phyloP scores from a whole-genome alignment of 148 eudicot genomes.

The Chenopodium formosanum region DNA sequence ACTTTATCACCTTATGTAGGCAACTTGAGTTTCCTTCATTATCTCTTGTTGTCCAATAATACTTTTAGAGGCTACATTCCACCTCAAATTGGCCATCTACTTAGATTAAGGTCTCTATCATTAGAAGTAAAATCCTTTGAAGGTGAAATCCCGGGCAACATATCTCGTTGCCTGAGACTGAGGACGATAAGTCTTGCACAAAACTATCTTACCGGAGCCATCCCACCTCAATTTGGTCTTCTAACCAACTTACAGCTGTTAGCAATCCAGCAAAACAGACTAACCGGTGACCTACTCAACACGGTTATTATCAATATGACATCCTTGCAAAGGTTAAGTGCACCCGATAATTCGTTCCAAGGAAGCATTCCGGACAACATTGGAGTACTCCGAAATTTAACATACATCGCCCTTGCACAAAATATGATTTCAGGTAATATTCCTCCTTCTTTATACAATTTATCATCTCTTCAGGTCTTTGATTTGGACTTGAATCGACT shows the following conservation, averaged over 20 bases:
- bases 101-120: background rate
- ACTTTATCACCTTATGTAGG: conserved; percentile 15
- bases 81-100: background rate
- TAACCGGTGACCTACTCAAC: background rate
- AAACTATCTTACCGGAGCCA: background rate
- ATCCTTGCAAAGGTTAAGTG: background rate
- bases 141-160: background rate
- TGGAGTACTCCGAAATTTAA: background rate
- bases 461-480: background rate
- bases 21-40: conserved; percentile 19
- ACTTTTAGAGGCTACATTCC: background rate
- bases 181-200: background rate
- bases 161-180: background rate
- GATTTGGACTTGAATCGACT: background rate
- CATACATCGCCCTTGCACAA: background rate
- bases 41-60: background rate
- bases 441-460: background rate
- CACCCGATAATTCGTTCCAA: background rate
- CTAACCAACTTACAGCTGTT: background rate
- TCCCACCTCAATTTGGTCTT: background rate
- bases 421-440: background rate
- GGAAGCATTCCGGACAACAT: background rate
- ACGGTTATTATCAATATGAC: background rate
- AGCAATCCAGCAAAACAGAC: background rate
- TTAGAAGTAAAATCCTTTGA: background rate